Base-by-base conservation (phyloP, 768 basidiomycete genomes). In the Hygrocybe punicea region DNA sequence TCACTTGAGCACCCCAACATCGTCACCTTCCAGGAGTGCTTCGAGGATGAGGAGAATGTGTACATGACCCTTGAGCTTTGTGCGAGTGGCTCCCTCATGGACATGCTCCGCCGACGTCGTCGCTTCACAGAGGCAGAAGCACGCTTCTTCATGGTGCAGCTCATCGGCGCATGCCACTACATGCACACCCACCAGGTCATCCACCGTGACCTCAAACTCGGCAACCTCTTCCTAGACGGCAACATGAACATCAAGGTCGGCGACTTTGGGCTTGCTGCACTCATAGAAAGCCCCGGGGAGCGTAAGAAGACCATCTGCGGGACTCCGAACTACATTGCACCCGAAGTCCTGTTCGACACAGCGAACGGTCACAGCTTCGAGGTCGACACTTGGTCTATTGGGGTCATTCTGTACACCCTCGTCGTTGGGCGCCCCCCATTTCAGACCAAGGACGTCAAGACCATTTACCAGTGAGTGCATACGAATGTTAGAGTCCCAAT, bases 231-330 rank as follows among this genome's bases (percentile, higher is more conserved):
- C 72, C 81, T 98, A 36, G 94, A 97, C 68, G 71, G 73, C 48
- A 83, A 89, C 65, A 95, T 98, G 94, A 93, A 97, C 68, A 80
- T 98, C 69, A 93, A 97, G 68, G 93, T 98, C 17, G 96, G 93
- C 19, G 96, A 99, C 74, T 97, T 99, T 73, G 96, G 96, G 9
- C 79, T 99, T 19, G 96, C 97, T 0, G 97, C 96, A 2, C 81
- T 99, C 48, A 96, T 98, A 48, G 95, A 98, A 76, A 95, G 85
- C 67, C 91, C 91, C 10, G 96, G 96, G 0, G 96, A 98, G 71
- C 77, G 96, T 67, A 97, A 98, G 81, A 98, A 98, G 84, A 99
- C 96, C 0, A 97, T 98, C 47, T 98, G 97, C 62, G 96, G 96
- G 1, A 99, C 96, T 0, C 97, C 96, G 2, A 98, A 99, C 69